Evolutionary conservation across 2,329 filamentous ascomycete genomes (phyloP).

Genomic region (Nigrospora osmanthi): DNA sequence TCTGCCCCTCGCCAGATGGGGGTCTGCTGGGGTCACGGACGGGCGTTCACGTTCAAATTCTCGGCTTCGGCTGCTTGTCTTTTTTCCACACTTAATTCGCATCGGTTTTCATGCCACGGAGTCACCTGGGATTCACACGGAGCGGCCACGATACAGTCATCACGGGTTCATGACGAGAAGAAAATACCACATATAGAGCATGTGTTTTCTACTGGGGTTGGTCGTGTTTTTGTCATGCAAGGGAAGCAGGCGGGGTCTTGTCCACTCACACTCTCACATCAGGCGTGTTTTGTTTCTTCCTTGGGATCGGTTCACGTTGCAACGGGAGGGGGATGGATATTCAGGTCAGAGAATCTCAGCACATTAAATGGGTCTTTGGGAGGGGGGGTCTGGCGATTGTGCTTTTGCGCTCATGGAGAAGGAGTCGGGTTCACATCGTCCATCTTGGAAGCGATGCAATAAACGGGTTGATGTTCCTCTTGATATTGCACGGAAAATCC

Average conservation of each 20-base stretch:
- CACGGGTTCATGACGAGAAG: constrained; percentile 42
- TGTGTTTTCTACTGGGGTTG: constrained; percentile 29
- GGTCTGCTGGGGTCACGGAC: constrained; percentile 31
- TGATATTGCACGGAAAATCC: neutral
- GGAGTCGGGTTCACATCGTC: constrained; percentile 25
- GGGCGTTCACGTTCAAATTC: constrained; percentile 27
- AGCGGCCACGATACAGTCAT: constrained; percentile 38
- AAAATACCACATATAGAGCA: constrained; percentile 45
- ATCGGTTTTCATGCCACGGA: constrained; percentile 41
- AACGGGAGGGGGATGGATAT: constrained; percentile 17
- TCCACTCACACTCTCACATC: constrained; percentile 7
- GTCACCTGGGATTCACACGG: constrained; percentile 29
- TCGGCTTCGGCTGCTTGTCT: constrained; percentile 33
- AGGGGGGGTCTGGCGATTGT: constrained; percentile 18
- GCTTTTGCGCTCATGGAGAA: constrained; percentile 16
- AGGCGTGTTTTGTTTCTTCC: constrained; percentile 13
- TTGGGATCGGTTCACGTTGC: constrained; percentile 11
- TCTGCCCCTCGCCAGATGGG: constrained; percentile 29
- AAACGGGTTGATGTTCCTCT: constrained; percentile 19
- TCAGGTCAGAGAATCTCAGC: constrained; percentile 21
- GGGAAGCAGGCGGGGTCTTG: constrained; percentile 20
- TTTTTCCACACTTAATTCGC: constrained; percentile 30
- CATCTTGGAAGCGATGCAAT: constrained; percentile 21
- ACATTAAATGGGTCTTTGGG: constrained; percentile 18
- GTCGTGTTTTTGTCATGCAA: constrained; percentile 23